phyloP scores from a whole-genome alignment of 768 basidiomycete genomes.

The Boletales sp. region DNA sequence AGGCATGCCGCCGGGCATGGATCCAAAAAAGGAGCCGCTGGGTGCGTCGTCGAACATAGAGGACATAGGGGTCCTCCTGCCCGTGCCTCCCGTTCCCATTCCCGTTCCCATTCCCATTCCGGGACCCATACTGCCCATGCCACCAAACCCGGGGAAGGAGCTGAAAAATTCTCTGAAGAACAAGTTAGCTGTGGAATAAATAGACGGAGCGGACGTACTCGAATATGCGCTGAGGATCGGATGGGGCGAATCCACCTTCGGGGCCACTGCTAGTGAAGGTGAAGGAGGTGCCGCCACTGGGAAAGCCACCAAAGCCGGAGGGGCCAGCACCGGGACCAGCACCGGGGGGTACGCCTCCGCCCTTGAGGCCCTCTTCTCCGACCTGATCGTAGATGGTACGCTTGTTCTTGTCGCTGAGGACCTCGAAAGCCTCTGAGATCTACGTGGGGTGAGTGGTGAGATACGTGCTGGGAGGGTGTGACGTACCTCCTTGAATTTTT shows the following conservation, averaged over 20 bases:
- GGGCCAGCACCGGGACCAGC: slow-evolving; percentile 29
- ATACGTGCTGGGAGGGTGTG: too few species aligned
- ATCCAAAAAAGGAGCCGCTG: slow-evolving; percentile 34
- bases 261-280: slow-evolving; percentile 46
- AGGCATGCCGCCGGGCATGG: slow-evolving; percentile 60
- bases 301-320: slow-evolving; percentile 43
- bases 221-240: slow-evolving; percentile 86
- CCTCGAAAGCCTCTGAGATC: slow-evolving; percentile 96
- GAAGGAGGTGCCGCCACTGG: slow-evolving; percentile 51
- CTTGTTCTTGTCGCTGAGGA: slow-evolving; percentile 84
- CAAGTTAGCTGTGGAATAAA: slow-evolving; percentile 3
- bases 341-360: slow-evolving; percentile 53
- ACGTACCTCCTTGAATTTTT: slow-evolving; percentile 88
- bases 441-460: slow-evolving; percentile 26
- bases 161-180: slow-evolving; percentile 54
- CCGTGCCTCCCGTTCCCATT: slow-evolving; percentile 36
- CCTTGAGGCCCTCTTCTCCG: slow-evolving; percentile 93
- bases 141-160: slow-evolving; percentile 29
- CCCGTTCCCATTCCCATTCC: slow-evolving; percentile 36
- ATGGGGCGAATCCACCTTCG: slow-evolving; percentile 59
- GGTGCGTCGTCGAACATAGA: slow-evolving; percentile 40
- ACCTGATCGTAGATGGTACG: slow-evolving; percentile 87
- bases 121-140: background rate
- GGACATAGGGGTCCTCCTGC: slow-evolving; percentile 31
- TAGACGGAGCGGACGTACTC: slow-evolving; percentile 50